phyloP scores from a whole-genome alignment of 1,139 yeast species.

The Suhomyces ambrosiae region DNA sequence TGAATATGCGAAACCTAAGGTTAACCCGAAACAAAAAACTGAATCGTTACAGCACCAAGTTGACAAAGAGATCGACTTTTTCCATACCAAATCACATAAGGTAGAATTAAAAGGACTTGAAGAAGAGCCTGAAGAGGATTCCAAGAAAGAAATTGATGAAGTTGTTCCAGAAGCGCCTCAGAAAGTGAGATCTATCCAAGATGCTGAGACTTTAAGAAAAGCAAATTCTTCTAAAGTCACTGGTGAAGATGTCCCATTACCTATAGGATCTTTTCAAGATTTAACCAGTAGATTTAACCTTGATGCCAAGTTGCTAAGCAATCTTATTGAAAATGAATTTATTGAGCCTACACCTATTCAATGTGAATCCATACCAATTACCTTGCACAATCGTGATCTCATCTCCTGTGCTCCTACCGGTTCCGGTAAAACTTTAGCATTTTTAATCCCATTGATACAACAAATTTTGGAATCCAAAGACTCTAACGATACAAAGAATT shows the following conservation, averaged over 20 bases:
- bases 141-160: slow-evolving; percentile 22
- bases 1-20: slow-evolving; percentile 46
- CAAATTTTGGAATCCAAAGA: slow-evolving; percentile 33
- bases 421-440: slow-evolving; percentile 90
- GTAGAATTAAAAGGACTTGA: slow-evolving; percentile 23
- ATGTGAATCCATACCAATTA: slow-evolving; percentile 77
- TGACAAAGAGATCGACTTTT: slow-evolving; percentile 69
- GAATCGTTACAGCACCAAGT: slow-evolving; percentile 46
- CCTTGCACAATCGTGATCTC: slow-evolving; percentile 66
- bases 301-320: slow-evolving; percentile 61
- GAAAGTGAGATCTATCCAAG: slow-evolving; percentile 53
- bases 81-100: slow-evolving; percentile 54
- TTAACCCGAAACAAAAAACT: slow-evolving; percentile 31
- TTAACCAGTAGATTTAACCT: slow-evolving; percentile 67
- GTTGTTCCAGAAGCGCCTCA: slow-evolving; percentile 37
- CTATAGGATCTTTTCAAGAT: slow-evolving; percentile 88
- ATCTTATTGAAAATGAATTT: slow-evolving; percentile 70
- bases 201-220: slow-evolving; percentile 60
- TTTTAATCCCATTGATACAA: slow-evolving; percentile 79
- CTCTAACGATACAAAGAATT: slow-evolving; percentile 27
- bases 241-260: slow-evolving; percentile 81
- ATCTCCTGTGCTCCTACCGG: slow-evolving; percentile 95
- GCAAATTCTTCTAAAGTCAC: slow-evolving; percentile 62
- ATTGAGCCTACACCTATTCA: slow-evolving; percentile 91
- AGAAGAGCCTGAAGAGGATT: slow-evolving; percentile 23